Base-by-base conservation (phyloP, 1,284 basidiomycete species). In the Irpex lacteus region DNA sequence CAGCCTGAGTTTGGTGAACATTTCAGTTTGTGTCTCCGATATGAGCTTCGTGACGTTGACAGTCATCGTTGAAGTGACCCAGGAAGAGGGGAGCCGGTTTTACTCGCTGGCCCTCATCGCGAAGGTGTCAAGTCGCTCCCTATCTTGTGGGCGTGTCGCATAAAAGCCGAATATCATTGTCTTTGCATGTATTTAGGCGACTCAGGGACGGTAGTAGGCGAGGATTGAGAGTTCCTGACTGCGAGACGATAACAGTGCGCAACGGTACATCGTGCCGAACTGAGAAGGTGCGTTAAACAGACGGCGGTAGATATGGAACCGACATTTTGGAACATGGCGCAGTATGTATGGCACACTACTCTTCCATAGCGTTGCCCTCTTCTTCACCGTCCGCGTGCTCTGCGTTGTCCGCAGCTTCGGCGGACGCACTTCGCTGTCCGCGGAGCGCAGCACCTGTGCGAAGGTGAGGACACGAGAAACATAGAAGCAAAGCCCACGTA, bases 361-460 rank as follows among this genome's bases (percentile, higher is more conserved):
- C 88, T 72, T 91, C 83, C 90, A 92, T 92, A 5, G 79, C 81
- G 61, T 85, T 80, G 8, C 80, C 80, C 15, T 80, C 77, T n/a
- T 76, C 76, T 37, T 70, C 71, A 66, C 72, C 69, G 65, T 70
- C 68, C 60, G 68, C 72, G 21, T 59, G 66, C 34, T 73, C 70
- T 60, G 66, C 69, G 9, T 67, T 70, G 13, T 69, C 71, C 63
- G 70, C 67, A 44, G 61, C 67, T 52, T 69, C 70, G 65, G 72
- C 71, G 36, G 54, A 70, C 75, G 60, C 75, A 77, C 32, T 82
- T 81, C 50, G 80, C 55, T 70, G 59, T 0, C 71, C 85, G 74
- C 87, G 85, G 11, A 88, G 63, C 0, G 72, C 70, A 60, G 73
- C 84, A 70, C 88, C 88, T 87, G 65, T 32, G 57, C 15, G 40